Evolutionary conservation across 208 protist genomes (phyloP).

Genomic region (Acanthamoeba healyi): DNA sequence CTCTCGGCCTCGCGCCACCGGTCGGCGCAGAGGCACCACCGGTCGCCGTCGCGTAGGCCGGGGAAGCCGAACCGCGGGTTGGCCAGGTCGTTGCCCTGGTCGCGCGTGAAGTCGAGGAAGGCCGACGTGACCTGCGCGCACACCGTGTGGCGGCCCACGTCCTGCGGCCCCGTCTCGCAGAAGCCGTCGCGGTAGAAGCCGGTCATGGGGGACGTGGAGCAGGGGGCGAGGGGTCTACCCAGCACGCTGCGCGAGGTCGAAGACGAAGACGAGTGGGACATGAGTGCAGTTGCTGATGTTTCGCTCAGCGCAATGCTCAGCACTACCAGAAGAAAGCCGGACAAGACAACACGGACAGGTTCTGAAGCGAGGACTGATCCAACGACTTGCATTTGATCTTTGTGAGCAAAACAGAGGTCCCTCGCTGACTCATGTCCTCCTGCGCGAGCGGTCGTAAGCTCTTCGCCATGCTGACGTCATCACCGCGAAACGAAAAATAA

Average conservation of each 20-base stretch:
- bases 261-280: too few relatives aligned
- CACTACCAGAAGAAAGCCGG: too few relatives aligned
- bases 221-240: neutral
- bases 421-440: too few relatives aligned
- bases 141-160: slow-evolving; percentile 2
- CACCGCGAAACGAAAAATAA: too few relatives aligned
- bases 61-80: neutral
- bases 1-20: neutral
- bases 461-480: too few relatives aligned
- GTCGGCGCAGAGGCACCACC: neutral
- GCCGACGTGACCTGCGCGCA: neutral
- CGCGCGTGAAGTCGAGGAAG: neutral
- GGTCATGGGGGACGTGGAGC: neutral
- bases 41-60: neutral
- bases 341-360: too few relatives aligned
- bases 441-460: too few relatives aligned
- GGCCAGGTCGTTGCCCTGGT: neutral
- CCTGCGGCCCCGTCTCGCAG: neutral
- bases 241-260: neutral
- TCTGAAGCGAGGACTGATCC: too few relatives aligned
- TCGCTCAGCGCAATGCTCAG: too few relatives aligned
- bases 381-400: too few relatives aligned
- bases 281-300: too few relatives aligned
- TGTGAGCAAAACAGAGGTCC: too few relatives aligned
- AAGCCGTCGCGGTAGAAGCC: neutral